Evolutionary conservation across 2,329 filamentous ascomycete genomes (phyloP), one percentile per base, ranked within the genome.

Genomic region (Cladosporium sphaerospermum): DNA sequence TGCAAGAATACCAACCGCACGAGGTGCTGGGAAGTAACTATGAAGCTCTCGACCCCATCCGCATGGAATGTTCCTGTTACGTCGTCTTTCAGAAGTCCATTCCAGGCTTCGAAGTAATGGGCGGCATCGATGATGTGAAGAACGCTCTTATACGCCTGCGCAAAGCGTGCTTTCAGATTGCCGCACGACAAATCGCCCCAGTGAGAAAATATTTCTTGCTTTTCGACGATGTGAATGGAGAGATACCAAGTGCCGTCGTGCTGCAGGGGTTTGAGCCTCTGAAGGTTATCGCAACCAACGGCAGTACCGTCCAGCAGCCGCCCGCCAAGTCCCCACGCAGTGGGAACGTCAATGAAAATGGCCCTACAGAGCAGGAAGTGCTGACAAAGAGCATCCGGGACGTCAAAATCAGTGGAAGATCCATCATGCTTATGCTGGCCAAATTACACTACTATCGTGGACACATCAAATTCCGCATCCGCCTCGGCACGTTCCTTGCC

Each of bases 11-110:
- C 34, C 62, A 68, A 0, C 61, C 74, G 2, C 62, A 69, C 10
- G 66, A 72, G 9, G 62, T 69, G 9, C 64, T 78, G 10, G 75
- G 75, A 1, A 51, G 57, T 9, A 67, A 69, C 34, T 65, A 71
- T 8, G 73, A 78, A 58, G 67, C 65, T 4, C 65, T 79, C 3
- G 76, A 79, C 56, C 57, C 61, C 6, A 68, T 78, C 10, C 70
- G 76, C 4, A 64, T 65, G 33, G 66, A 67, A 19, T 69, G 64
- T 45, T 62, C 62, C 3, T 75, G 69, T 52, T 65, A 72, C 54
- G 63, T 78, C n/a, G 69, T 71, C 33, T 64, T 68, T n/a, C 62
- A 69, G 19, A 55, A 61, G 3, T 56, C 58, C 13, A 28, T 40
- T 9, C 61, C 59, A 3, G 44, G 52, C 7, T 71, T 72, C 44